Evolutionary conservation across 2,329 filamentous ascomycete species (phyloP).

Genomic region (Neodidymelliopsis sp.): DNA sequence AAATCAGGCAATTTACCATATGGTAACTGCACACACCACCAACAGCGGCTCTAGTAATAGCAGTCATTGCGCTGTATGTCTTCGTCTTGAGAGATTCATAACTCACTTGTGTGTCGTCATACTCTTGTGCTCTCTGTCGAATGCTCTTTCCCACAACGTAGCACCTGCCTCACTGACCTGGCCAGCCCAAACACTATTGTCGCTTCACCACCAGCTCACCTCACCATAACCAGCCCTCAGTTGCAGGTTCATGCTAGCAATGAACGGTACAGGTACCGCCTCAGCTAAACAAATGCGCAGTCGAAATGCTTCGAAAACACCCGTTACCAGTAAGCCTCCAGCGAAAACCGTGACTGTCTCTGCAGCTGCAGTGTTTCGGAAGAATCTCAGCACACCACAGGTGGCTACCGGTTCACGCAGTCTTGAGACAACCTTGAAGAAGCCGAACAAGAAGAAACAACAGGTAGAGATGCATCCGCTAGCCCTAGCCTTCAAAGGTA

Average conservation of each 20-base stretch:
- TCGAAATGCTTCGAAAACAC: not conserved
- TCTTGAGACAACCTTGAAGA: constrained; percentile 12
- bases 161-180: not conserved
- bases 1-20: not conserved
- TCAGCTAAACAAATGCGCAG: not conserved
- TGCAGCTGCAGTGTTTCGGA: constrained; percentile 35
- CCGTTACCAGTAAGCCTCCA: not conserved
- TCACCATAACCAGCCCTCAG: not conserved
- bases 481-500: constrained; percentile 40
- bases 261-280: not conserved
- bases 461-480: constrained; percentile 31
- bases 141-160: not conserved
- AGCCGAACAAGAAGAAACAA: constrained; percentile 8
- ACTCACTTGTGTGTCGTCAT: not conserved
- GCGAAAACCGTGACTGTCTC: constrained; percentile 25
- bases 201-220: constrained; percentile 3
- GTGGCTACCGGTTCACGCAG: constrained; percentile 14
- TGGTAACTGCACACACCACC: too few species aligned
- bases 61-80: too few species aligned
- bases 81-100: too few species aligned
- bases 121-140: not conserved
- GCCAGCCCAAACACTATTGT: not conserved
- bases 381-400: constrained; percentile 5
- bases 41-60: too few species aligned
- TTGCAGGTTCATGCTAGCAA: not conserved